Conservation (phyloP, 805 yeast genomes). For the Brettanomyces nanus region DNA sequence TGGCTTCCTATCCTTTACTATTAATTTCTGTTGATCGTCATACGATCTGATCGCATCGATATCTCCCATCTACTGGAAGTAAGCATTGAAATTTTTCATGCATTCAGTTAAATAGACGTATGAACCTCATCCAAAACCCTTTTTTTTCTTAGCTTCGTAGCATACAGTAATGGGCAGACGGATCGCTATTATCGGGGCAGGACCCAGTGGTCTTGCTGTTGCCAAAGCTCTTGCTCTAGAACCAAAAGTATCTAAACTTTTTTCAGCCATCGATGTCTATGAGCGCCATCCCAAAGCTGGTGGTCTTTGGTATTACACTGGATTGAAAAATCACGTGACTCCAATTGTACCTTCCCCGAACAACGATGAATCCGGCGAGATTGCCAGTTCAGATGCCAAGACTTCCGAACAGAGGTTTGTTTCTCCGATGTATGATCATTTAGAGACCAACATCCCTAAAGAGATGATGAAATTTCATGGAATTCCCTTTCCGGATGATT, state of each 20-base stretch:
- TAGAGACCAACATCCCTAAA: constrained; percentile 28
- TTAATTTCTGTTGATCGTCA: no score
- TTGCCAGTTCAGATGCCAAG: constrained; percentile 9
- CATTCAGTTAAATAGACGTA: no score
- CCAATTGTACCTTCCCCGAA: constrained; percentile 19
- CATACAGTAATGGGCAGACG: no score
- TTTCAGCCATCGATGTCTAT: constrained; percentile 21
- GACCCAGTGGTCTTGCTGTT: constrained; percentile 26
- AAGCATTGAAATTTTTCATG: no score
- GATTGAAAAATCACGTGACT: constrained; percentile 16
- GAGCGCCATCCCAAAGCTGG: constrained; percentile 26
- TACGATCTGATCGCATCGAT: no score
- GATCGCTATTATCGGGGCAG: constrained; percentile 30
- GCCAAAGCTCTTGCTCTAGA: constrained; percentile 28
- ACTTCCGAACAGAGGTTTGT: constrained; percentile 12
- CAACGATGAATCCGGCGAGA: constrained; percentile 11
- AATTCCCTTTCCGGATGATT: constrained; percentile 24
- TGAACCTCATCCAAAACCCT: no score
- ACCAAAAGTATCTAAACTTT: constrained; percentile 17
- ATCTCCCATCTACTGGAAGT: no score
- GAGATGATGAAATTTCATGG: constrained; percentile 25
- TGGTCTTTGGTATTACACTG: constrained; percentile 28
- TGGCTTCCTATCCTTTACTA: no score
- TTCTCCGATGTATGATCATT: constrained; percentile 28
- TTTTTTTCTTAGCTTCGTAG: no score